phyloP scores from a whole-genome alignment of 2,329 filamentous ascomycete genomes.

The Elsinoe ampelina region DNA sequence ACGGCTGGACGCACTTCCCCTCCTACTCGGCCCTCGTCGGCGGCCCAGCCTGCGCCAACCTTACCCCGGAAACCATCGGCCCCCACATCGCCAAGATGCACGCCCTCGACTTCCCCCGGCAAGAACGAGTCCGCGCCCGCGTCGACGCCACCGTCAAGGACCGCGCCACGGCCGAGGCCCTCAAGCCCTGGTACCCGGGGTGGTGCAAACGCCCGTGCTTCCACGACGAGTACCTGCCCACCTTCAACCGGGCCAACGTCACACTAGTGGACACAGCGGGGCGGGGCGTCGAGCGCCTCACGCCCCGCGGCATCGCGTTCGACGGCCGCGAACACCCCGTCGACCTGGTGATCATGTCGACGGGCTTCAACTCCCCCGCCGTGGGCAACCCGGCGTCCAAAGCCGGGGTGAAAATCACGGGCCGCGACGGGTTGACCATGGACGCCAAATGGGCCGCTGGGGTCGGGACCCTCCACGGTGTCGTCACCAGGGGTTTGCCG shows the following conservation, averaged over 20 bases:
- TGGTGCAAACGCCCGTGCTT: slow-evolving; percentile 58
- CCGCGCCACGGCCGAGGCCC: slow-evolving; percentile 39
- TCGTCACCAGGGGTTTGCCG: slow-evolving; percentile 42
- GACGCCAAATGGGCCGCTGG: slow-evolving; percentile 36
- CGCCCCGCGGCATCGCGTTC: slow-evolving; percentile 39
- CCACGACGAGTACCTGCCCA: slow-evolving; percentile 49
- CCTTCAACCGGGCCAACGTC: slow-evolving; percentile 53
- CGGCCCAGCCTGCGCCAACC: slow-evolving; percentile 24
- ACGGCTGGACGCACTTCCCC: slow-evolving; percentile 40
- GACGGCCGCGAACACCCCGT: slow-evolving; percentile 40
- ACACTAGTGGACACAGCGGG: slow-evolving; percentile 52
- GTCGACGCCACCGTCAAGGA: slow-evolving; percentile 47
- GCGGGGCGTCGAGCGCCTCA: slow-evolving; percentile 41
- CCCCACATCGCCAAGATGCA: slow-evolving; percentile 32
- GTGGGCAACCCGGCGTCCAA: slow-evolving; percentile 24
- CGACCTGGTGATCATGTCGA: slow-evolving; percentile 40
- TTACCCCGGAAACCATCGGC: slow-evolving; percentile 30
- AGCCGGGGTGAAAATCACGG: slow-evolving; percentile 24
- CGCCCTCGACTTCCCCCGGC: slow-evolving; percentile 34
- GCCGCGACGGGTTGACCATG: slow-evolving; percentile 37
- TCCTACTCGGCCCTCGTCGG: slow-evolving; percentile 34
- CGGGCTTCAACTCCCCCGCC: slow-evolving; percentile 32
- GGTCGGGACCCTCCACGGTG: slow-evolving; percentile 46
- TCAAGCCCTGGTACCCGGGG: slow-evolving; percentile 51
- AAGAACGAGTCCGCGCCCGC: slow-evolving; percentile 39